Evolutionary conservation across 192 early-diverging fungal genomes (phyloP), one percentile per base, ranked within the genome.

Genomic region (Coemansia asiatica): DNA sequence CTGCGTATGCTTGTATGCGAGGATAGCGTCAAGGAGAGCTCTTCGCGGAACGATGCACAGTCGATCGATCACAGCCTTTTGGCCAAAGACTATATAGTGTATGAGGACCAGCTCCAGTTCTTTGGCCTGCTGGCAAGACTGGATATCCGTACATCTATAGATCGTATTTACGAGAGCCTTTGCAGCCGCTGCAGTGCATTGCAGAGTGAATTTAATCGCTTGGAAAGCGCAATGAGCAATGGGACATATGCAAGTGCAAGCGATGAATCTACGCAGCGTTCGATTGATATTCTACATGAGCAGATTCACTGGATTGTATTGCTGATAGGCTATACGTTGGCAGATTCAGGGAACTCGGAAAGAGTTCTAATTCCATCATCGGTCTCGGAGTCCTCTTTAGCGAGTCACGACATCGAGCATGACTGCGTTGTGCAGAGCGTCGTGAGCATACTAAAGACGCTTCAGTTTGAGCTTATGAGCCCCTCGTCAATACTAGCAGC

Each of bases 1-100:
- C 66, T 81, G 48, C 78, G 78, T n/a, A 81, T 81, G 78, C 67
- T 81, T 13, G 66, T 72, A 60, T 81, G 78, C 56, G 72, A 81
- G 44, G 69, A 66, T 49, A 74, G 72, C 31, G 66, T 69, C 2
- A 51, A 56, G 31, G 38, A 66, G 26, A 60, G 49, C 46, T 59
- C 56, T 53, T 38, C 29, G 22, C 68, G 35, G n/a, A 65, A 48
- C 60, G 66, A 72, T 25, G 53, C 47, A 23, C 53, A 55, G 15
- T 55, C 64, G 1, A 65, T 71, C 10, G 78, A 75, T 19, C 73
- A 81, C n/a, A 69, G 78, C 6, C 66, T 75, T 9, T 25, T 81
- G 49, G 73, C 72, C 31, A 81, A 81, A 46, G 78, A 81, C 53
- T 81, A 75, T 48, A 69, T 75, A 19, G 78, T 81, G 0, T 81